These are phyloP conservation scores for Cryptomeria japonica DNA, from an alignment of 75 land plant species.

Conservation along the genomic window DNA sequence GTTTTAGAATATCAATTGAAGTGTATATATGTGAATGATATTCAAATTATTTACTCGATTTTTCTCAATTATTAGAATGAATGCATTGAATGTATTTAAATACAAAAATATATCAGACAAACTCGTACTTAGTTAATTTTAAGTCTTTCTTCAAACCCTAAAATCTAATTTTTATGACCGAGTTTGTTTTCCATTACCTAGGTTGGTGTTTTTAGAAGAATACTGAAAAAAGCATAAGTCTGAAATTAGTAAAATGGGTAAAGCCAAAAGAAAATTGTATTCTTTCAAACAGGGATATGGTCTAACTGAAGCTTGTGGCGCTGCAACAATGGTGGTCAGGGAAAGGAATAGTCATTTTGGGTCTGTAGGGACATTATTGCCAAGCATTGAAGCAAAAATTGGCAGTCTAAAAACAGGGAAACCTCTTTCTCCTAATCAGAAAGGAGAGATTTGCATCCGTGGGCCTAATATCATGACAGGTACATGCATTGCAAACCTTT, in stretches of 20 bases:
- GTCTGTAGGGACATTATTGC: conserved; percentile 58
- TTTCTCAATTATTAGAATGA: too few species aligned
- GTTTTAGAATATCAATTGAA: too few species aligned
- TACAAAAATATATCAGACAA: too few species aligned
- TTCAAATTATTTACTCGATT: too few species aligned
- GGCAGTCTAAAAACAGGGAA: conserved; percentile 34
- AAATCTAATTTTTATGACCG: not conserved
- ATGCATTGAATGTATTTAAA: too few species aligned
- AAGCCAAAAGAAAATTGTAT: not conserved
- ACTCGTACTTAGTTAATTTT: too few species aligned
- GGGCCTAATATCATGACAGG: conserved; percentile 89
- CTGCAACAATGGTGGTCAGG: conserved; percentile 37
- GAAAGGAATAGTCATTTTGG: conserved; percentile 36
- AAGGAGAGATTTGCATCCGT: conserved; percentile 79
- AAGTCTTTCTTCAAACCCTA: not conserved
- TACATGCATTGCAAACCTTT: conserved; percentile 9
- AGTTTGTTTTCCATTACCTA: not conserved
- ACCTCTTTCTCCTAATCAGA: conserved; percentile 64
- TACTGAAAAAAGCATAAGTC: not conserved
- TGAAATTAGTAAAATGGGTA: not conserved
- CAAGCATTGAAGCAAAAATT: conserved; percentile 67
- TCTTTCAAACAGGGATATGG: conserved; percentile 77
- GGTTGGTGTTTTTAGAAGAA: not conserved
- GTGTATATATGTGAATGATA: too few species aligned
- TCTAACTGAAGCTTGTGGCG: conserved; percentile 78